Percentiles rank a stretch among this genome's conserved stretches.
phyloP scores from a whole-genome alignment of 345 rosid species.

The Crucihimalaya himalaica region DNA sequence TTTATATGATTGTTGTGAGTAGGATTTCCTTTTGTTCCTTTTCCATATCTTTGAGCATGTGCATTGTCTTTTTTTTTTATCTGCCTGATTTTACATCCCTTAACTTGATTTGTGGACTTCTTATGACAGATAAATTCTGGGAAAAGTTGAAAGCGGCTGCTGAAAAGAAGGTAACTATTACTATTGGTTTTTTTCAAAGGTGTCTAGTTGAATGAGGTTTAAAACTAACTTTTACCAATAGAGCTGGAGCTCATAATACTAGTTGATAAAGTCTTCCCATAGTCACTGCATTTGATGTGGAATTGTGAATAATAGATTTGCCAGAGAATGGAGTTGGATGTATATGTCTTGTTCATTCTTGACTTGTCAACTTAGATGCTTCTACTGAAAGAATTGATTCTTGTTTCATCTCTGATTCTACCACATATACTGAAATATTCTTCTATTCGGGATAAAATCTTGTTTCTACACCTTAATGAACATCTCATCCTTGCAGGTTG shows the following conservation, averaged over 20 bases:
- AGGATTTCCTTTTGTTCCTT: not conserved
- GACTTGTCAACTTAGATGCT: not conserved
- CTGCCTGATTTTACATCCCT: not conserved
- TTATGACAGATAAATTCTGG: constrained; percentile 75
- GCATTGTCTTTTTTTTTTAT: not conserved
- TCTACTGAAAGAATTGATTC: not conserved
- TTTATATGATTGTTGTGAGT: not conserved
- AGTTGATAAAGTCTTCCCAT: not conserved
- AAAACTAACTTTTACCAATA: not conserved
- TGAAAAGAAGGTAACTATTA: constrained; percentile 60
- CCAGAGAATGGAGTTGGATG: not conserved
- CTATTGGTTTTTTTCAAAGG: not conserved
- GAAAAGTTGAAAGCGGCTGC: constrained; percentile 67
- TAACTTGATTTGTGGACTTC: constrained; percentile 14
- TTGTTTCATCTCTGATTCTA: constrained; percentile 17
- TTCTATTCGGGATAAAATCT: not conserved
- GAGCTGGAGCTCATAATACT: not conserved
- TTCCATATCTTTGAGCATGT: not conserved
- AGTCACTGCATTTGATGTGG: not conserved
- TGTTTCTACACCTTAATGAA: not conserved
- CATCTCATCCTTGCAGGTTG: constrained; percentile 49
- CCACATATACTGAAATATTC: not conserved
- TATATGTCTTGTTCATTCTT: constrained; percentile 5
- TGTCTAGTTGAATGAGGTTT: constrained; percentile 19
- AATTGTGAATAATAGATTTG: not conserved